phyloP scores from a whole-genome alignment of 306 rosid species.

The Quercus variabilis region DNA sequence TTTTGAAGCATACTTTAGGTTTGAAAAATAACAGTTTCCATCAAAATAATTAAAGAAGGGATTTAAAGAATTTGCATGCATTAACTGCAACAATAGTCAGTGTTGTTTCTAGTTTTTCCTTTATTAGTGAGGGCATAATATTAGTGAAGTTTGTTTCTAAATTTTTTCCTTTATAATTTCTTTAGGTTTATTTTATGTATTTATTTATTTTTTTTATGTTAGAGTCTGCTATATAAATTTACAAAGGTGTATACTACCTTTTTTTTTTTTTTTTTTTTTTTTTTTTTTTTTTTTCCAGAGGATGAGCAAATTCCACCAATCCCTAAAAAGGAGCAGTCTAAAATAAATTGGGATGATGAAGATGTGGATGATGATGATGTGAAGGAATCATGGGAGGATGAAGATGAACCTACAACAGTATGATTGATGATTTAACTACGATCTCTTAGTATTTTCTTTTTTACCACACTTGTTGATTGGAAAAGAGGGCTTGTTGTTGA shows the following conservation, averaged over 20 bases:
- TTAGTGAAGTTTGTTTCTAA: background rate
- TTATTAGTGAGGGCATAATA: background rate
- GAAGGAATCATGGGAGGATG: slow-evolving; percentile 96
- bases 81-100: background rate
- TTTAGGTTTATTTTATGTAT: background rate
- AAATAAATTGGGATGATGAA: slow-evolving; percentile 84
- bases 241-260: background rate
- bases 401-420: slow-evolving; percentile 76
- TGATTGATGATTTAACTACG: slow-evolving; percentile 10
- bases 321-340: slow-evolving; percentile 45
- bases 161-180: background rate
- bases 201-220: background rate
- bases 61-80: background rate
- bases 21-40: too few relatives aligned
- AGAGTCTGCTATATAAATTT: slow-evolving; percentile 9
- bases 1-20: too few relatives aligned
- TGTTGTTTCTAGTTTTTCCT: background rate
- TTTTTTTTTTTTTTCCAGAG: slow-evolving; percentile 46
- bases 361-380: slow-evolving; percentile 80
- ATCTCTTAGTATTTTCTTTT: background rate
- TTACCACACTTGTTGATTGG: too few relatives aligned
- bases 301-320: slow-evolving; percentile 46
- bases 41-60: background rate
- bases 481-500: too few relatives aligned
- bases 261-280: background rate